phyloP scores from a whole-genome alignment of 805 yeast genomes.

The Candida montana region DNA sequence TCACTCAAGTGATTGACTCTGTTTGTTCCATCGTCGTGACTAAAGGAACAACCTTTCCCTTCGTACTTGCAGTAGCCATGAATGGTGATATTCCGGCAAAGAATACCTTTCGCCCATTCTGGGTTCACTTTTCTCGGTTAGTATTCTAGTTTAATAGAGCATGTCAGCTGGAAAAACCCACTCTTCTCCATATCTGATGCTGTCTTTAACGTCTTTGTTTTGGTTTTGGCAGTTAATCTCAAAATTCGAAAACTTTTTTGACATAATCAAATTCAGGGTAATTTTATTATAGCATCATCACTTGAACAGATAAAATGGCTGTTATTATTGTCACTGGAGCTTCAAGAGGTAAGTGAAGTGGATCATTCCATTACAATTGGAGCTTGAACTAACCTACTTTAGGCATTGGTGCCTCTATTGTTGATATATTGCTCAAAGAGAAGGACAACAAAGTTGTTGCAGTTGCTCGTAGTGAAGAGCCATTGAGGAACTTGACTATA shows the following conservation, averaged over 20 bases:
- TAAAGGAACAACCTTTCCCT: slow-evolving; percentile 81
- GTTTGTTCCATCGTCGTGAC: slow-evolving; percentile 45
- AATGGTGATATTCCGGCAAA: slow-evolving; percentile 76
- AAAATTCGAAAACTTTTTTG: neutral
- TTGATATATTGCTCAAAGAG: slow-evolving; percentile 39
- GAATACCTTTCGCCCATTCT: slow-evolving; percentile 64
- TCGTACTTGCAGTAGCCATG: slow-evolving; percentile 88
- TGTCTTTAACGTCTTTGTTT: neutral
- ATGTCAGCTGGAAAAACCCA: neutral
- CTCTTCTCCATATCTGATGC: slow-evolving; percentile 9
- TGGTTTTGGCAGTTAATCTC: neutral
- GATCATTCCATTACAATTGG: no score
- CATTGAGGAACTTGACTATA: slow-evolving; percentile 37
- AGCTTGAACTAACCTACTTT: no score
- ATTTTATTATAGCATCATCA: no score
- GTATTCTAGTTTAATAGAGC: neutral
- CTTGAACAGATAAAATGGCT: no score
- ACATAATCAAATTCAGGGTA: slow-evolving; percentile 1
- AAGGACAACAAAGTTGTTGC: slow-evolving; percentile 49
- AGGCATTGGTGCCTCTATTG: slow-evolving; percentile 83
- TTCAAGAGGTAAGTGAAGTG: slow-evolving; percentile 49
- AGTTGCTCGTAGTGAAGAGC: slow-evolving; percentile 60
- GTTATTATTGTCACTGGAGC: slow-evolving; percentile 56
- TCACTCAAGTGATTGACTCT: slow-evolving; percentile 5
- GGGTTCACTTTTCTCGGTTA: slow-evolving; percentile 15